Evolutionary conservation across 768 basidiomycete genomes (phyloP), one percentile per base, ranked within the genome.

Genomic region (Leccinum variicolor): DNA sequence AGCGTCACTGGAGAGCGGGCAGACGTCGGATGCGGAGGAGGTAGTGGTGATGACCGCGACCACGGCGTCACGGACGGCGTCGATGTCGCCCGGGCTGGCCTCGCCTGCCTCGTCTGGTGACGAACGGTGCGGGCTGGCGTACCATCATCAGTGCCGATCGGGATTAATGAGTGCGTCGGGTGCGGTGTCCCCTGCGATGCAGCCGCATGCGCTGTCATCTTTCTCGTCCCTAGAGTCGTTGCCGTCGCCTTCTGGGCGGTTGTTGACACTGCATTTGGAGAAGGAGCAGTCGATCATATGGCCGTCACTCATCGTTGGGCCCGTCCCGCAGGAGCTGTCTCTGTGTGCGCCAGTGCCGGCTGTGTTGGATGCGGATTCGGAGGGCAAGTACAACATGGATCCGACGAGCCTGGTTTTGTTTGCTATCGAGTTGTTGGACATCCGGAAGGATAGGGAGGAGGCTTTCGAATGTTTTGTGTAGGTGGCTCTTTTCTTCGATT

Each of bases 401-500:
- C 85, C 90, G 2, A 92, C 90, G 14, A 92, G 90, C 71, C 74
- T 92, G 26, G 84, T 85, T 1, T 72, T 92, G 53, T 80, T 85
- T 58, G 90, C 81, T 9, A 74, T 90, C 45, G 90, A 92, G 62
- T 66, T 86, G 41, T 81, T 81, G 50, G 90, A 92, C 67, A 89
- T 92, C 50, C 79, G 87, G 49, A 85, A 85, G 66, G 82, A 90
- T 51, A 84, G 80, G 57, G 86, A 88, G 46, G 86, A 85, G 58
- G 90, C 90, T 4, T 92, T 92, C 61, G 90, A 92, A 73, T 90
- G 81, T 63, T 89, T 91, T 63, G 70, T 90, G 90, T 87, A 66
- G 68, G 89, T 79, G 36, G 11, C 21, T 43, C 11, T 34, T 47
- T 45, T 6, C 3, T 47, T 14, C 23, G 8, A 45, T 23, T 15